A percentile compares a stretch with the other conserved stretches of the same genome.
These are phyloP conservation scores for Colletotrichum liaoningense DNA, from an alignment of 2,329 filamentous ascomycete genomes.

Conservation along the genomic window DNA sequence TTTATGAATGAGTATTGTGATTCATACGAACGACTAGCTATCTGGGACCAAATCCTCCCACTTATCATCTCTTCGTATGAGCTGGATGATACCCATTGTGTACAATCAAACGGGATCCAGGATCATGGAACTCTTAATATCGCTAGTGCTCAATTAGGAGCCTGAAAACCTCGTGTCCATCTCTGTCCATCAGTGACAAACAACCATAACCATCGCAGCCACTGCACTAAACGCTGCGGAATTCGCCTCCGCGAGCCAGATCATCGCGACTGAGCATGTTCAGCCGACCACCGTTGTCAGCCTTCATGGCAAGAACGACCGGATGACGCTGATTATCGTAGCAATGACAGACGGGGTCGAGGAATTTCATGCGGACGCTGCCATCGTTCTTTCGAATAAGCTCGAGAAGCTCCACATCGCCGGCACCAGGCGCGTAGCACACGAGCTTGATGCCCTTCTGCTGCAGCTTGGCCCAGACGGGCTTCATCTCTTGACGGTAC, in stretches of 20 bases:
- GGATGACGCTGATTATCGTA: background rate
- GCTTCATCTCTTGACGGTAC: background rate
- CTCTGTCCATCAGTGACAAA: background rate
- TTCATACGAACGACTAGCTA: background rate
- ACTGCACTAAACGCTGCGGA: background rate
- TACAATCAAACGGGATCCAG: background rate
- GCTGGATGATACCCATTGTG: background rate
- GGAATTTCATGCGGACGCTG: conserved; percentile 3
- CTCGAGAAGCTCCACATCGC: conserved; percentile 1
- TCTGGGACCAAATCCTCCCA: background rate
- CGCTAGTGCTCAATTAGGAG: background rate
- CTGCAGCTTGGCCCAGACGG: background rate
- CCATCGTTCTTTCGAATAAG: background rate
- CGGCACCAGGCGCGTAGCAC: background rate
- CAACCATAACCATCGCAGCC: background rate
- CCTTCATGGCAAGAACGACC: background rate
- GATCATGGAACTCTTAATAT: background rate
- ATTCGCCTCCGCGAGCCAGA: background rate
- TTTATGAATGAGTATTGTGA: background rate
- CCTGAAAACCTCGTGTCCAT: background rate
- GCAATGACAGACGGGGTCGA: background rate
- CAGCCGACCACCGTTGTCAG: background rate
- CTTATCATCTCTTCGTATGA: background rate
- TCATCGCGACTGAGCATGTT: background rate
- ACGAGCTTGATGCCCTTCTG: background rate